These are phyloP conservation scores for Hagleromyces aurorensis DNA, from an alignment of 805 yeast species.

Conservation along the genomic window DNA sequence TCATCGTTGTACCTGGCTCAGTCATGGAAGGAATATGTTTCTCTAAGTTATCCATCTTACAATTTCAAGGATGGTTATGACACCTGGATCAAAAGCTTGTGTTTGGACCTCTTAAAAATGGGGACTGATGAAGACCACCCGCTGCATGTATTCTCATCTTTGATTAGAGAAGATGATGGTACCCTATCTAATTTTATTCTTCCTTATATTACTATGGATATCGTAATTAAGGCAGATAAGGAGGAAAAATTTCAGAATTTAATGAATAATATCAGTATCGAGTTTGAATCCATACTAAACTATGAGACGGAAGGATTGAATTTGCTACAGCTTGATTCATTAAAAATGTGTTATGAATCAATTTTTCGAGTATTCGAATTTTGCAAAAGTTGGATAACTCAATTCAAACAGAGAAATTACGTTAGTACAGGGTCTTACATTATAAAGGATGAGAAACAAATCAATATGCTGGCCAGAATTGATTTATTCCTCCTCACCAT, in stretches of 20 bases:
- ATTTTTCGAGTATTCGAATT: constrained; percentile 78
- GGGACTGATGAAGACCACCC: constrained; percentile 35
- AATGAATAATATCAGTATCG: constrained; percentile 42
- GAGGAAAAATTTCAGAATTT: constrained; percentile 35
- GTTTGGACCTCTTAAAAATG: constrained; percentile 52
- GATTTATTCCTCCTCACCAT: constrained; percentile 44
- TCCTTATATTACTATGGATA: constrained; percentile 67
- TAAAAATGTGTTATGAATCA: constrained; percentile 60
- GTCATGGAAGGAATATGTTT: constrained; percentile 41
- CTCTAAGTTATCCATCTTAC: constrained; percentile 57
- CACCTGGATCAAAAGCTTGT: constrained; percentile 64
- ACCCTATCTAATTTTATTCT: constrained; percentile 61
- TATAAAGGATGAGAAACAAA: constrained; percentile 18
- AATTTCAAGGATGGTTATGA: constrained; percentile 46
- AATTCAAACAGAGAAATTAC: constrained; percentile 31
- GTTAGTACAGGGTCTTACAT: constrained; percentile 22
- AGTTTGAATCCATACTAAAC: constrained; percentile 52
- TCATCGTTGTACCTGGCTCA: constrained; percentile 61
- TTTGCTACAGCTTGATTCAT: constrained; percentile 50
- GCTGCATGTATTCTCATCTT: constrained; percentile 53
- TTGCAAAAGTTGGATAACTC: constrained; percentile 64
- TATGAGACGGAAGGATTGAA: constrained; percentile 38
- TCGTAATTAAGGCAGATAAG: constrained; percentile 45
- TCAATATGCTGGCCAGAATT: constrained; percentile 31
- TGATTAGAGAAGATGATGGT: constrained; percentile 63